Percentiles rank a stretch among this genome's conserved stretches.
These are phyloP conservation scores for Pichia sp. DNA, from an alignment of 1,139 yeast genomes.

Conservation along the genomic window DNA sequence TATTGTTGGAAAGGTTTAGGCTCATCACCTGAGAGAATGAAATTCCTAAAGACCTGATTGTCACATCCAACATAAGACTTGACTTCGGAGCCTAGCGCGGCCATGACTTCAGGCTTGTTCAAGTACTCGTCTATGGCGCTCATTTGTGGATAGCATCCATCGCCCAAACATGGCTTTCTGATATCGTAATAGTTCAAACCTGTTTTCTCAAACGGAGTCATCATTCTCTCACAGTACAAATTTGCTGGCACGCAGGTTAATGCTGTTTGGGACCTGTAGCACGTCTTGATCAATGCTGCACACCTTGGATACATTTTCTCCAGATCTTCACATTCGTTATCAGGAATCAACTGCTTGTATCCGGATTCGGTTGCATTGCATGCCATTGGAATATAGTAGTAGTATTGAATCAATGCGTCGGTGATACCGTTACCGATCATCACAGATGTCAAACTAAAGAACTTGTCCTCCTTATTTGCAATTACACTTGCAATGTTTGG, in stretches of 20 bases:
- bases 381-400: slow-evolving; percentile 74
- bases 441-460: slow-evolving; percentile 65
- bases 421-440: slow-evolving; percentile 84
- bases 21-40: slow-evolving; percentile 57
- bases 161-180: slow-evolving; percentile 48
- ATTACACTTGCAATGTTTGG: slow-evolving; percentile 78
- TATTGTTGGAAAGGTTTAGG: slow-evolving; percentile 61
- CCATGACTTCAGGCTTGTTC: slow-evolving; percentile 55
- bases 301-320: slow-evolving; percentile 53
- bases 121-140: slow-evolving; percentile 53
- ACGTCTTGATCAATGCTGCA: slow-evolving; percentile 45
- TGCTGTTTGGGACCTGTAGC: slow-evolving; percentile 46
- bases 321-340: slow-evolving; percentile 58
- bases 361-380: slow-evolving; percentile 49
- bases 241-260: slow-evolving; percentile 54
- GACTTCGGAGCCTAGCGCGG: slow-evolving; percentile 58
- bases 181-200: slow-evolving; percentile 70
- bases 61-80: slow-evolving; percentile 54
- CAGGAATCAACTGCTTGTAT: slow-evolving; percentile 57
- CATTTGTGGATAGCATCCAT: slow-evolving; percentile 56
- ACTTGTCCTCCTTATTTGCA: slow-evolving; percentile 56
- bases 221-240: slow-evolving; percentile 43
- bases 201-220: slow-evolving; percentile 52
- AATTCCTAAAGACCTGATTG: slow-evolving; percentile 51
- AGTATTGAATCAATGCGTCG: slow-evolving; percentile 66